Evolutionary conservation across 495 filamentous ascomycete genomes (phyloP), one percentile per base, ranked within the genome.

Genomic region (Penicillium ucsense): DNA sequence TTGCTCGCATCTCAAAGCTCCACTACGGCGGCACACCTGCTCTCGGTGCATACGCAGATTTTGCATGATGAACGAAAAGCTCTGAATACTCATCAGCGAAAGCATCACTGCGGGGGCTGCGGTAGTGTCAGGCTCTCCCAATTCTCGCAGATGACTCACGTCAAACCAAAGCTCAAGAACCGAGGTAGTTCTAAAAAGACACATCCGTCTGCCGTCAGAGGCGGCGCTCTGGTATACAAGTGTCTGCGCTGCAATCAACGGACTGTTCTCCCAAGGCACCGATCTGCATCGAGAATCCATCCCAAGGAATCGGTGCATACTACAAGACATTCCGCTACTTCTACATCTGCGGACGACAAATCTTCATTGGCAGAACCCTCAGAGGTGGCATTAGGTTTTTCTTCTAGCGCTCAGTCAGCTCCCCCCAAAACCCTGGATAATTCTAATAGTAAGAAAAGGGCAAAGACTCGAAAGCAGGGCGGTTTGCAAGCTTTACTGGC

Each of bases 401-500:
- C 49, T n/a, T 31, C 29, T n/a, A 27, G 5, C 35, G 4, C 48
- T 48, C 32, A 38, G 31, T 34, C 41, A 5, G 43, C 52, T 41
- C 40, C 31, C 29, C 49, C 39, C 48, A 67, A 67, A 36, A 44
- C 58, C 11, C 59, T 41, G 4, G 68, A 72, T 0, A 81, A 78
- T 55, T 62, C 70, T 20, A 78, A 56, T 57, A 83, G 77, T 62
- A 82, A 76, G 55, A 77, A 79, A 45, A 62, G 79, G 59, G 77
- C 76, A 28, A 81, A 81, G 48, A 63, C 74, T 20, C 57, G 80
- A 28, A 83, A 82, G 49, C 70, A 80, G 47, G 71, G 74, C 9
- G 71, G 78, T 3, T 60, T 83, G n/a, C 77, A 80, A 58, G 74
- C 77, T 38, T 54, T 80, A 20, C 57, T 83, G 12, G 75, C 73